phyloP scores from a whole-genome alignment of 2,329 filamentous ascomycete species.

The Colletotrichum aenigma region DNA sequence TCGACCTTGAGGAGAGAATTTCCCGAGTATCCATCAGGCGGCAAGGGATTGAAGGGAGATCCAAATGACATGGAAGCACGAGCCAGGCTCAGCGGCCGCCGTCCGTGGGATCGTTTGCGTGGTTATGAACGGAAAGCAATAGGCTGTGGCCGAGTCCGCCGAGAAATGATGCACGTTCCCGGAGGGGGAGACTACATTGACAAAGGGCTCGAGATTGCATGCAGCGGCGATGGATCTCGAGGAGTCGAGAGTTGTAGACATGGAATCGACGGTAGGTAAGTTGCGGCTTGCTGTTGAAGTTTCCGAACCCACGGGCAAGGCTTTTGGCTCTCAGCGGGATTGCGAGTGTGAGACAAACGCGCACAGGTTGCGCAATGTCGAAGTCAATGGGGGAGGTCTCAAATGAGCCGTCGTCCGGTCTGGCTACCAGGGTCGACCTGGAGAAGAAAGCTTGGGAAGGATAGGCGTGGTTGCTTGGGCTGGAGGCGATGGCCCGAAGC shows the following conservation, averaged over 20 bases:
- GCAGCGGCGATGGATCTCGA: background rate
- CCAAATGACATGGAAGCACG: background rate
- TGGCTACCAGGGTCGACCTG: slow-evolving; percentile 1
- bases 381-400: background rate
- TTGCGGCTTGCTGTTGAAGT: background rate
- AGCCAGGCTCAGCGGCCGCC: slow-evolving; percentile 5
- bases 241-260: background rate
- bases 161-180: background rate
- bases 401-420: slow-evolving; percentile 1
- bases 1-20: background rate
- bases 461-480: background rate
- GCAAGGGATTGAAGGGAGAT: background rate
- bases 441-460: background rate
- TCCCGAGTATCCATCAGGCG: background rate
- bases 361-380: background rate
- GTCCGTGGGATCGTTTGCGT: background rate
- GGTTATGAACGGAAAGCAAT: background rate
- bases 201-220: background rate
- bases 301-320: background rate
- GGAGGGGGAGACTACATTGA: background rate
- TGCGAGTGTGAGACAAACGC: background rate
- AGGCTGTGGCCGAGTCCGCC: background rate
- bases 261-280: background rate
- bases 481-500: slow-evolving; percentile 10
- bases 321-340: background rate